Conservation (phyloP, 2,329 filamentous ascomycete genomes). For the Paracoccidioides lutzii region DNA sequence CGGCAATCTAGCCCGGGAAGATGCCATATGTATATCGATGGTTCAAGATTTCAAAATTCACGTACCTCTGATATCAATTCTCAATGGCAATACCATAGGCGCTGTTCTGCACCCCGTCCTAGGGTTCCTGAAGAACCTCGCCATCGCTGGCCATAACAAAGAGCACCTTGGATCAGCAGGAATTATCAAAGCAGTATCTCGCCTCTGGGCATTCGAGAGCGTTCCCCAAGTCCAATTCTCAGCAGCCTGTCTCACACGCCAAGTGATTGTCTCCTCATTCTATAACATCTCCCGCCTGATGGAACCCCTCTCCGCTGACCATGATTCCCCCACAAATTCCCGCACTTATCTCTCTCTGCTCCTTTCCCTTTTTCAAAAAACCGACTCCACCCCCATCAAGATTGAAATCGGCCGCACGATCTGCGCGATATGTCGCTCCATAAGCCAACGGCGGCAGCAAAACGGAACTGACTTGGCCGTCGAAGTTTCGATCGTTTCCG, state of each 20-base stretch:
- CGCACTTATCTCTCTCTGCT: conserved; percentile 31
- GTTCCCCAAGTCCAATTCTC: conserved; percentile 34
- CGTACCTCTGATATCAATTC: conserved; percentile 26
- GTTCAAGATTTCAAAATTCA: conserved; percentile 29
- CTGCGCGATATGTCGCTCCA: conserved; percentile 26
- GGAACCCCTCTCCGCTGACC: conserved; percentile 18
- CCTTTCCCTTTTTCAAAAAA: conserved; percentile 29
- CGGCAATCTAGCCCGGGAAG: conserved; percentile 35
- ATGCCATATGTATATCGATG: conserved; percentile 30
- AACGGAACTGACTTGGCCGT: conserved; percentile 2
- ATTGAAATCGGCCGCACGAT: conserved; percentile 36
- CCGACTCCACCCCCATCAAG: conserved; percentile 33
- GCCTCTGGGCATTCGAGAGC: conserved; percentile 29
- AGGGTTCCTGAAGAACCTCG: conserved; percentile 37
- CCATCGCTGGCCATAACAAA: conserved; percentile 32
- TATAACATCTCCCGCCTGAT: conserved; percentile 28
- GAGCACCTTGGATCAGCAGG: conserved; percentile 26
- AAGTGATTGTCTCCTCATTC: conserved; percentile 25
- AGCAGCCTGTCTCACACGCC: conserved; percentile 29
- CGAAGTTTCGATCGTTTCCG: conserved; percentile 9
- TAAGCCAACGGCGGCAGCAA: conserved; percentile 3
- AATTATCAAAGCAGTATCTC: conserved; percentile 27
- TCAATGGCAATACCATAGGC: conserved; percentile 26
- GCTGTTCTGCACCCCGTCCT: conserved; percentile 33
- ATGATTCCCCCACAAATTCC: conserved; percentile 17